phyloP scores from a whole-genome alignment of 2,329 filamentous ascomycete genomes.

The Grosmannia clavigera region DNA sequence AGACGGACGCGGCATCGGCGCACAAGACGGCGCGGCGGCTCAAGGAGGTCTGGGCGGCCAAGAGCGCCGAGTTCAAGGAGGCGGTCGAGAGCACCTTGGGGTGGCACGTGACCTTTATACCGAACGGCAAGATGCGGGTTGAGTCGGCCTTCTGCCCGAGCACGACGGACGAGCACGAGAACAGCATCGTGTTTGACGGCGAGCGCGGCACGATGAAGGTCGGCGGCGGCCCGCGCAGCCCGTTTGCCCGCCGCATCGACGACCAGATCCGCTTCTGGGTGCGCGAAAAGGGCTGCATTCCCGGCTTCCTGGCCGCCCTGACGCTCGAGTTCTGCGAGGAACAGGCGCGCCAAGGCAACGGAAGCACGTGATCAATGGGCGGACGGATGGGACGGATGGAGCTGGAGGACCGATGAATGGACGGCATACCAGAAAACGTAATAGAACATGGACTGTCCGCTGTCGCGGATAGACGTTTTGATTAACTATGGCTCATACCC shows the following conservation, averaged over 20 bases:
- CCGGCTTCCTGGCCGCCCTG: conserved; percentile 80
- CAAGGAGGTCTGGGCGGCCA: conserved; percentile 78
- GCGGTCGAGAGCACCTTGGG: conserved; percentile 84
- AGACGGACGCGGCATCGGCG: conserved; percentile 54
- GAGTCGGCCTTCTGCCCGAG: conserved; percentile 75
- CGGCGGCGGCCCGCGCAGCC: conserved; percentile 73
- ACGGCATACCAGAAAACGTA: too few relatives aligned
- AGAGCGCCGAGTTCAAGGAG: conserved; percentile 89
- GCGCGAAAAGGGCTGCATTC: conserved; percentile 82
- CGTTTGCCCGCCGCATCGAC: conserved; percentile 74
- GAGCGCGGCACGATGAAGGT: conserved; percentile 98
- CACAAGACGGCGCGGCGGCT: conserved; percentile 78
- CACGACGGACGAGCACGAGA: conserved; percentile 54
- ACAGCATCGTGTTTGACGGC: conserved; percentile 74
- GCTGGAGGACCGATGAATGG: too few relatives aligned
- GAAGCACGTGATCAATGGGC: background rate
- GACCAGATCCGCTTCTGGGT: conserved; percentile 94
- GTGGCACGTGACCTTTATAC: conserved; percentile 91
- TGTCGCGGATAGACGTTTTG: too few relatives aligned
- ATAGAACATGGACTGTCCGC: too few relatives aligned
- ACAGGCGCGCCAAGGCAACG: conserved; percentile 21
- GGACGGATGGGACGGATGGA: too few relatives aligned
- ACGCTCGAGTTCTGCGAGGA: conserved; percentile 90
- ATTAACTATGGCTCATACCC: too few relatives aligned
- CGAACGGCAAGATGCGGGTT: conserved; percentile 91